Base-by-base conservation (phyloP, 345 rosid genomes). In the Combretum micranthum region DNA sequence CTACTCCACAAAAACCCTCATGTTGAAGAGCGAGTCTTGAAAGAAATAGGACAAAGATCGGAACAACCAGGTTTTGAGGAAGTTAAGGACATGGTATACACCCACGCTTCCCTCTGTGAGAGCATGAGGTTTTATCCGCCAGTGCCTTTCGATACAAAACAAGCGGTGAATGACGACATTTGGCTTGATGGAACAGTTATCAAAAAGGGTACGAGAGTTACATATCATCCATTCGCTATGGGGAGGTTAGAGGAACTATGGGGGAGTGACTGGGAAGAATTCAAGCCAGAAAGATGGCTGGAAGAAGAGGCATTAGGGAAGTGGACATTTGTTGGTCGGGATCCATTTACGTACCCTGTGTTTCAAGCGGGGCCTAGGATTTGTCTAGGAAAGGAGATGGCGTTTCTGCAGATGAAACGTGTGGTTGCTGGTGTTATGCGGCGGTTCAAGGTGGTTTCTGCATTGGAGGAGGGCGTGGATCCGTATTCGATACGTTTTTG, bases 201-300 rank as follows among this genome's bases (percentile, higher is more conserved):
- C 9, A 67, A 19, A 65, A 74, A 71, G 39, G 85, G 77, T 3
- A 56, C 11, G n/a, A 12, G 19, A 18, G 65, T 72, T 4, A 12
- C 37, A 14, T 80, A 80, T 46, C 75, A 64, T 57, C 73, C 80
- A 13, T 70, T 69, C 32, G 69, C 75, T 13, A 75, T 75, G 77
- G 75, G 74, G 23, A 75, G 78, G 53, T 67, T 60, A 70, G 57
- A 66, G 53, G 51, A 42, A 2, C 15, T 79, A n/a, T 79, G 81
- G 81, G 81, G 81, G 12, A 10, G 50, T 1, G 79, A 76, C 58
- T 66, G 71, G 63, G 32, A 22, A 2, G 71, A 79, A 18, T 79
- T 67, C 59, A 70, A 57, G 56, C 81, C 78, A 12, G 76, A 67
- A 37, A 70, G 78, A 2, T 73, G 75, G 73, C 39, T 70, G 48